Percentiles rank a stretch among this genome's conserved stretches.
Evolutionary conservation across 2,329 filamentous ascomycete species (phyloP).

Genomic region (Hypoxylon sp.): DNA sequence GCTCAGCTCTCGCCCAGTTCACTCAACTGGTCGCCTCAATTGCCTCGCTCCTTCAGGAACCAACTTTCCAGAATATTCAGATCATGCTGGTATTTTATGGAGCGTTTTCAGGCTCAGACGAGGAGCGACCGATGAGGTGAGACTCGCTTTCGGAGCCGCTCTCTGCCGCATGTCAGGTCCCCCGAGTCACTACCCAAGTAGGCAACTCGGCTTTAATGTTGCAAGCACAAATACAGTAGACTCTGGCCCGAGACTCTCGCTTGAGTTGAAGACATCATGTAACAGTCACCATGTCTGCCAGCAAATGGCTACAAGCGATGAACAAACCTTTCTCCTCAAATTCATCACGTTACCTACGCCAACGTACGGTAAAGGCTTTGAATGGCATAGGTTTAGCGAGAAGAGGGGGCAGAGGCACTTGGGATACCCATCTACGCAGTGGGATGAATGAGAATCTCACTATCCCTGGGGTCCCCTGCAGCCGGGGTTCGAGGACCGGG

Average conservation of each 20-base stretch:
- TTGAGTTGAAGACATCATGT: conserved; percentile 4
- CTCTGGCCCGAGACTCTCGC: not conserved
- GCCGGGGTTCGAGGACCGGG: conserved; percentile 28
- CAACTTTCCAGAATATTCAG: conserved; percentile 1
- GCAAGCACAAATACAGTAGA: conserved; percentile 2
- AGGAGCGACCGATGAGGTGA: conserved; percentile 18
- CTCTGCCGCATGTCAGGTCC: conserved; percentile 25
- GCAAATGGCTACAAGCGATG: conserved; percentile 2
- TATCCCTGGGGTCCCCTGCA: conserved; percentile 42
- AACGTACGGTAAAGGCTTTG: conserved; percentile 1
- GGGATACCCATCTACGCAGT: conserved; percentile 15
- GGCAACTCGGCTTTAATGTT: conserved; percentile 2
- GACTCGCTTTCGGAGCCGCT: conserved; percentile 25
- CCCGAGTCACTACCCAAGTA: conserved; percentile 23
- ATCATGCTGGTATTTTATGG: conserved; percentile 4
- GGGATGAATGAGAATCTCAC: conserved; percentile 14
- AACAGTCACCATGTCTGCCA: conserved; percentile 12
- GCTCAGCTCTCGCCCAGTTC: conserved; percentile 17
- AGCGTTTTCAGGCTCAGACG: conserved; percentile 13
- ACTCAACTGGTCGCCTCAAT: conserved; percentile 32
- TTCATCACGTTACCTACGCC: conserved; percentile 3
- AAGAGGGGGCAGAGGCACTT: not conserved
- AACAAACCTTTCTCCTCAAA: conserved; percentile 11
- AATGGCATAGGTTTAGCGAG: conserved; percentile 8
- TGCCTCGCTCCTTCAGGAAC: conserved; percentile 8